These are phyloP conservation scores for Nematocida ironsii DNA, from an alignment of 371 early-diverging fungal genomes.

Conservation along the genomic window DNA sequence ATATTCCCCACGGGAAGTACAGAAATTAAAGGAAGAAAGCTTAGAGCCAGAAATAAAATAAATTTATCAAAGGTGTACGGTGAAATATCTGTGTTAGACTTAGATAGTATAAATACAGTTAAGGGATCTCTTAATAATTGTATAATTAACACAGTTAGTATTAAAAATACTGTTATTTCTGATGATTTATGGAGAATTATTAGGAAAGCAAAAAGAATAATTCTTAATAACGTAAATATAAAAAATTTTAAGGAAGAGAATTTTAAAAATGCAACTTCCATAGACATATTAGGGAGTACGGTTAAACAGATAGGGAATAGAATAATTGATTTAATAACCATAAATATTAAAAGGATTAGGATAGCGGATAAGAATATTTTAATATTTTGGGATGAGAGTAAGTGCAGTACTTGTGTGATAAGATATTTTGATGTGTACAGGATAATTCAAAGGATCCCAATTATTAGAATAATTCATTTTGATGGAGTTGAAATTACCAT, in stretches of 20 bases:
- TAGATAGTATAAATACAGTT: background rate
- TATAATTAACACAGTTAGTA: background rate
- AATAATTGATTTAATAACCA: constrained; percentile 29
- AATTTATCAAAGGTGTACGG: constrained; percentile 22
- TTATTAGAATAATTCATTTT: constrained; percentile 28
- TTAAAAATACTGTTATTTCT: constrained; percentile 35
- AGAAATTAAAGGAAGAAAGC: constrained; percentile 5
- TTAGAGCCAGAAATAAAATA: constrained; percentile 15
- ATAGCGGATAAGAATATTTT: constrained; percentile 22
- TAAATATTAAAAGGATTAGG: constrained; percentile 25
- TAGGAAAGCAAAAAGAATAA: constrained; percentile 1
- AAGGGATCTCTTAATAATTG: constrained; percentile 6
- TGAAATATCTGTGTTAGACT: constrained; percentile 3
- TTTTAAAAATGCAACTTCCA: constrained; percentile 9
- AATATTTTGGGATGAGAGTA: constrained; percentile 53
- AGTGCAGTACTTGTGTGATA: constrained; percentile 35
- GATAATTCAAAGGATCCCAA: constrained; percentile 12
- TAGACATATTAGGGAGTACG: constrained; percentile 47
- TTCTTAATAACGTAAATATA: constrained; percentile 16
- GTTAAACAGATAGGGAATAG: constrained; percentile 18
- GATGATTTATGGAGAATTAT: constrained; percentile 22
- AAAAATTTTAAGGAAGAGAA: constrained; percentile 4
- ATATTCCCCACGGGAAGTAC: constrained; percentile 9
- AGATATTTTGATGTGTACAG: constrained; percentile 21
- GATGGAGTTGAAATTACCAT: constrained; percentile 19